Evolutionary conservation across 106 monocot species (phyloP).

Genomic region (Dendrobium huoshanense): DNA sequence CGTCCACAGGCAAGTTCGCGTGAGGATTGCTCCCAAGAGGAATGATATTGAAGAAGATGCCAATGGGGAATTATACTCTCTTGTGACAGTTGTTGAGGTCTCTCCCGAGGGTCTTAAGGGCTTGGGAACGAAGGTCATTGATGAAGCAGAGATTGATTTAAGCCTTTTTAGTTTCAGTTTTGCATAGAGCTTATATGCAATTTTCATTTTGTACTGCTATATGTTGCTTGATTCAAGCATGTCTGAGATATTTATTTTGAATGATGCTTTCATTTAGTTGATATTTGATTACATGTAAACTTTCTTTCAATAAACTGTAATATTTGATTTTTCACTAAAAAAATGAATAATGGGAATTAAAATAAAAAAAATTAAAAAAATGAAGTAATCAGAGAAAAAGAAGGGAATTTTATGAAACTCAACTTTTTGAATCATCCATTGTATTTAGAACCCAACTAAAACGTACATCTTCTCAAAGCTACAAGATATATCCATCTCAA

Average conservation of each 20-base stretch:
- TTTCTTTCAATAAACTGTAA: too few species aligned
- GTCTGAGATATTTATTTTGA: background rate
- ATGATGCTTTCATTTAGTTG: too few species aligned
- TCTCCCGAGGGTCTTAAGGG: constrained; percentile 46
- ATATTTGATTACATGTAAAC: too few species aligned
- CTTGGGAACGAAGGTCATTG: constrained; percentile 42
- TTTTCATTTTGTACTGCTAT: background rate
- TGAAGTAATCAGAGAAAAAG: too few species aligned
- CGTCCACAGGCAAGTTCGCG: constrained; percentile 40
- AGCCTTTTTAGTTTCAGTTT: background rate
- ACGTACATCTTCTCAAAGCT: too few species aligned
- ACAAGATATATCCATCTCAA: too few species aligned
- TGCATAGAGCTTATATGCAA: background rate
- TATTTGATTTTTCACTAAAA: too few species aligned
- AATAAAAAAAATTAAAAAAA: too few species aligned
- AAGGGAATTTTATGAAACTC: too few species aligned
- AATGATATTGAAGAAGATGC: constrained; percentile 62
- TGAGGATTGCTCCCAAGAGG: constrained; percentile 47
- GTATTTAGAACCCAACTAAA: too few species aligned
- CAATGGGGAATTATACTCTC: constrained; percentile 54
- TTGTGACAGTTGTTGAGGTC: constrained; percentile 47
- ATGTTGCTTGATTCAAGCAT: background rate
- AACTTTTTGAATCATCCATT: too few species aligned
- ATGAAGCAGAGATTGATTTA: constrained; percentile 30
- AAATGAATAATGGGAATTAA: too few species aligned